phyloP scores from a whole-genome alignment of 2,329 filamentous ascomycete genomes.

The Ophiostoma sp. region DNA sequence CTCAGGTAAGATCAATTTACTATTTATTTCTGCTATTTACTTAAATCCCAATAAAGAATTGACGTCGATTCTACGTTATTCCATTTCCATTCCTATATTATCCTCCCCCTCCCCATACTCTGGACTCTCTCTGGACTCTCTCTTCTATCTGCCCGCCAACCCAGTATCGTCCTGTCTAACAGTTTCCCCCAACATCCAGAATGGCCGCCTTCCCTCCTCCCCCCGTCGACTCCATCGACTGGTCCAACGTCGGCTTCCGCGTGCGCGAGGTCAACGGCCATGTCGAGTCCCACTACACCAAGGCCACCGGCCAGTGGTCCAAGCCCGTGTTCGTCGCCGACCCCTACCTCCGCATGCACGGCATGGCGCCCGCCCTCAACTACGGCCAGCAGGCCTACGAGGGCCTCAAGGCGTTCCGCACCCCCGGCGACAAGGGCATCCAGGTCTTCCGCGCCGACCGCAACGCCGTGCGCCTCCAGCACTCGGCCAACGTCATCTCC shows the following conservation, averaged over 20 bases:
- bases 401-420: slow-evolving; percentile 93
- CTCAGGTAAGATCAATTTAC: too few species aligned
- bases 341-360: slow-evolving; percentile 82
- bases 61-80: background rate
- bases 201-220: slow-evolving; percentile 66
- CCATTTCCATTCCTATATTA: background rate
- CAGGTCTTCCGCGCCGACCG: slow-evolving; percentile 81
- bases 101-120: background rate
- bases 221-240: slow-evolving; percentile 79
- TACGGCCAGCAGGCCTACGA: slow-evolving; percentile 98
- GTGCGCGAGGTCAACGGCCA: slow-evolving; percentile 91
- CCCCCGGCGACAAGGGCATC: slow-evolving; percentile 62
- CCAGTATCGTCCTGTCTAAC: background rate
- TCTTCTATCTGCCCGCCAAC: background rate
- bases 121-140: background rate
- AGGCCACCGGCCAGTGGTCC: slow-evolving; percentile 69
- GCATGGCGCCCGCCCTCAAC: slow-evolving; percentile 91
- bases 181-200: background rate
- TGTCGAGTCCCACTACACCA: slow-evolving; percentile 78
- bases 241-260: slow-evolving; percentile 87
- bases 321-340: slow-evolving; percentile 72
- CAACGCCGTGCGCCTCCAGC: slow-evolving; percentile 79
- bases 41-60: background rate
- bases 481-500: slow-evolving; percentile 76
- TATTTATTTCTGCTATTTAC: too few species aligned